Evolutionary conservation across 441 rosid species (phyloP).

Genomic region (Isatis lusitanica): DNA sequence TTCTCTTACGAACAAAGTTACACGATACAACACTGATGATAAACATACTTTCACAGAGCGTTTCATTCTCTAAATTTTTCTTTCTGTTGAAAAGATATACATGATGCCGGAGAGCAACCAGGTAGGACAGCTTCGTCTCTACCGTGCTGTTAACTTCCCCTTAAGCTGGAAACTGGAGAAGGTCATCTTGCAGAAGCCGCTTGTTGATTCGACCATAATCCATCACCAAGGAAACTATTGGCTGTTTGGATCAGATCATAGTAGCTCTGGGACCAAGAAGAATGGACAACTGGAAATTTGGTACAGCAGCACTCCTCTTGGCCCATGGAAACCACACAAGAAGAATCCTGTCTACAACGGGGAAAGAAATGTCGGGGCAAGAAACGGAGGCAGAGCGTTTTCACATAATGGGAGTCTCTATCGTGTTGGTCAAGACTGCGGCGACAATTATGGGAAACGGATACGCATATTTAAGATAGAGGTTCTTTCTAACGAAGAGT

Average conservation of each 20-base stretch:
- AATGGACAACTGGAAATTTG: slow-evolving; percentile 90
- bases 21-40: neutral
- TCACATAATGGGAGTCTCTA: slow-evolving; percentile 65
- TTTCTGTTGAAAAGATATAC: slow-evolving; percentile 53
- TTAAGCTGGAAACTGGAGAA: slow-evolving; percentile 74
- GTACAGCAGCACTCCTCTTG: slow-evolving; percentile 82
- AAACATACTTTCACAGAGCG: neutral
- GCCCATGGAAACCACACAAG: slow-evolving; percentile 93
- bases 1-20: neutral
- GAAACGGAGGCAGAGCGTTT: slow-evolving; percentile 94
- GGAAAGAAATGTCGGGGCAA: slow-evolving; percentile 64
- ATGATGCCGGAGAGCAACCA: slow-evolving; percentile 91
- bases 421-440: slow-evolving; percentile 94
- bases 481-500: slow-evolving; percentile 61
- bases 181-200: slow-evolving; percentile 68
- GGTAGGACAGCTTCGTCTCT: slow-evolving; percentile 74
- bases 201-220: slow-evolving; percentile 68
- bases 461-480: slow-evolving; percentile 67
- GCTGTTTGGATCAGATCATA: slow-evolving; percentile 91
- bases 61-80: neutral
- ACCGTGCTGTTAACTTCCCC: slow-evolving; percentile 79
- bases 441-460: slow-evolving; percentile 74
- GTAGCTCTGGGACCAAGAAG: slow-evolving; percentile 57
- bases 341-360: slow-evolving; percentile 79
- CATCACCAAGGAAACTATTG: slow-evolving; percentile 64